Evolutionary conservation across 2,329 filamentous ascomycete species (phyloP), one percentile per base, ranked within the genome.

Genomic region (Colletotrichum sp.): DNA sequence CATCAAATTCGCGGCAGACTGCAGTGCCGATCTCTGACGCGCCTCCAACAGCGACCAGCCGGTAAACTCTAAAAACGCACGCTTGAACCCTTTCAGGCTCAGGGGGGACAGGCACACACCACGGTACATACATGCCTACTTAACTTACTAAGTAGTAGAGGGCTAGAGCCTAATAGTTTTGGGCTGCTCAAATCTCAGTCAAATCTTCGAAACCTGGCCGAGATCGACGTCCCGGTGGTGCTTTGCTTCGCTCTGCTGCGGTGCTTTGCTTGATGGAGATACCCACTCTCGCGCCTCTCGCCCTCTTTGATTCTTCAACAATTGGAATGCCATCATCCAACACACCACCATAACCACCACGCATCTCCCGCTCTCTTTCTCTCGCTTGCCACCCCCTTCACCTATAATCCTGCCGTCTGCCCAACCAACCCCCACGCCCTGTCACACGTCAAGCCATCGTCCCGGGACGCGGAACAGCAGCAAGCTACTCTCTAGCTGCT

Each of bases 51-150:
- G 36, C 57, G 69, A 64, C 13, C 55, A 72, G 63, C 73, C 63
- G 73, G 70, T 76, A 76, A 72, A 76, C 73, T 72, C 69, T 64
- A 76, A 72, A 76, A 72, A 70, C 28, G 28, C 65, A 67, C 62
- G 72, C 57, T 72, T 76, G 72, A 75, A 59, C 55, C 44, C 34
- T 71, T 75, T 71, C 68, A 71, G 39, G 73, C 71, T 75, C 68
- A 71, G 39, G 73, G 69, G 32, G 55, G 18, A 49, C 39, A 49
- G 39, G 8, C 44, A 55, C 30, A 57, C 30, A 57, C 36, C 18
- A 18, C 36, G 44, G 44, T 21, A 49, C 44, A 49, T 49, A 44
- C 39, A 44, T 44, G 39, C 39, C 18, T n/a, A 18, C 39, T 44
- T 44, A n/a, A 44, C 39, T 49, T 49, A 49, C 44, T 49, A 21